A percentile compares a stretch with the other conserved stretches of the same genome.
Conservation (phyloP, 768 basidiomycete species). For the Serendipita vermifera region DNA sequence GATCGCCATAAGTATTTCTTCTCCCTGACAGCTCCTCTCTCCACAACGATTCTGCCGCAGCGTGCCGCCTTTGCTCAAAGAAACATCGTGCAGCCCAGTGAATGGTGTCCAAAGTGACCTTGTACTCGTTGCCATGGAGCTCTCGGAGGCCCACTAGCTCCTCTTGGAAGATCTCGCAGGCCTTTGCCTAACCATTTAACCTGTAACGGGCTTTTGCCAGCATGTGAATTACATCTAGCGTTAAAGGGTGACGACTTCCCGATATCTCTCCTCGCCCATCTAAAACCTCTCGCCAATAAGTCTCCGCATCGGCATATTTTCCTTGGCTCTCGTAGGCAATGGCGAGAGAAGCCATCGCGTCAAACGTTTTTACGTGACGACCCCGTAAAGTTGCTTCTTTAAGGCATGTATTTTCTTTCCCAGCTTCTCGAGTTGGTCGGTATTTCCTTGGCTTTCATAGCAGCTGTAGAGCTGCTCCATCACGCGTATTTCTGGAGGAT, state of each 20-base stretch:
- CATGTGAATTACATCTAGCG: too few relatives aligned
- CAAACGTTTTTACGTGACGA: not conserved
- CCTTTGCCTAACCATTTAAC: not conserved
- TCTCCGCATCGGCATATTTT: not conserved
- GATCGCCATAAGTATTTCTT: not conserved
- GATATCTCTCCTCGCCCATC: too few relatives aligned
- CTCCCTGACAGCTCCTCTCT: not conserved
- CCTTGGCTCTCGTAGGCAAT: not conserved
- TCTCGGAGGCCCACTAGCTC: not conserved
- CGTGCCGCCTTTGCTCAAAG: not conserved
- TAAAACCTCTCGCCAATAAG: too few relatives aligned
- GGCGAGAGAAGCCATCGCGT: not conserved
- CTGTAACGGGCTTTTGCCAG: not conserved
- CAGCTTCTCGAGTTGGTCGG: not conserved
- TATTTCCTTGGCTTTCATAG: not conserved
- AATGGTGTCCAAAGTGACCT: not conserved
- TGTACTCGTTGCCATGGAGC: not conserved
- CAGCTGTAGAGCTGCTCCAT: not conserved
- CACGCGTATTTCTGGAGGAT: not conserved
- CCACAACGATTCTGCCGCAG: not conserved
- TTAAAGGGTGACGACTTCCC: too few relatives aligned
- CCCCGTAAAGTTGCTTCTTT: not conserved
- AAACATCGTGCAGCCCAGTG: not conserved
- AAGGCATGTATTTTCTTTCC: not conserved
- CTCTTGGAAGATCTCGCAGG: not conserved